Base-by-base conservation (phyloP, 2,329 filamentous ascomycete genomes). In the Sarocladium brachiariae region DNA sequence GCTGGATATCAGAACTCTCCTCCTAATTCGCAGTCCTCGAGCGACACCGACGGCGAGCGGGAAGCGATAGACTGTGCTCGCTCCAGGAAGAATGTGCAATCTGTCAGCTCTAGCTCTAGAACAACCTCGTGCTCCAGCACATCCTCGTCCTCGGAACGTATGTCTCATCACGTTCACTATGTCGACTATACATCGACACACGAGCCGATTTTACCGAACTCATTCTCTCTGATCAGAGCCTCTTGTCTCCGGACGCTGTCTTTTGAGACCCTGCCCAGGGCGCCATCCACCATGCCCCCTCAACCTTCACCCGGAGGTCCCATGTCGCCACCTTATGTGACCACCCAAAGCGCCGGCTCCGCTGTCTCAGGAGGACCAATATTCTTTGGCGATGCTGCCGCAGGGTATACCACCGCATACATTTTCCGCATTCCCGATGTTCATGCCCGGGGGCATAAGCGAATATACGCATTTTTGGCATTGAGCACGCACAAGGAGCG, bases 341-440 rank as follows among this genome's bases (percentile, higher is more conserved):
- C 77, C 1, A 75, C 76, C 2, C 76, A 78, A 57, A 72, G 72
- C 60, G 63, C 77, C 54, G 70, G 77, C 51, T 70, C 77, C 33
- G 71, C 80, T 14, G 73, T 76, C 1, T 80, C 80, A 2, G 82
- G 81, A 2, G 82, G 82, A 0, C 81, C 83, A 25, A 83, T 86
- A 50, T 84, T 86, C 63, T 86, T 86, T 53, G 83, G 83, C 25
- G 83, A 86, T 58, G 74, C 80, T 1, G 63, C 77, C 1, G 77
- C 81, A 1, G 83, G 83, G 25, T 86, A 84, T 64, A 86, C 83
- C 0, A 86, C 82, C 0, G 83, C 82, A 13, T 86, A 84, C 63
- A 83, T 86, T 55, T 86, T 86, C 60, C 81, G 83, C 23, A 83
- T 86, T 37, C 78, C 82, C 6, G 83, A 86, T 60, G 71, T 84